Evolutionary conservation across 139 green algal species (phyloP).

Genomic region (Nannochloris sp.): DNA sequence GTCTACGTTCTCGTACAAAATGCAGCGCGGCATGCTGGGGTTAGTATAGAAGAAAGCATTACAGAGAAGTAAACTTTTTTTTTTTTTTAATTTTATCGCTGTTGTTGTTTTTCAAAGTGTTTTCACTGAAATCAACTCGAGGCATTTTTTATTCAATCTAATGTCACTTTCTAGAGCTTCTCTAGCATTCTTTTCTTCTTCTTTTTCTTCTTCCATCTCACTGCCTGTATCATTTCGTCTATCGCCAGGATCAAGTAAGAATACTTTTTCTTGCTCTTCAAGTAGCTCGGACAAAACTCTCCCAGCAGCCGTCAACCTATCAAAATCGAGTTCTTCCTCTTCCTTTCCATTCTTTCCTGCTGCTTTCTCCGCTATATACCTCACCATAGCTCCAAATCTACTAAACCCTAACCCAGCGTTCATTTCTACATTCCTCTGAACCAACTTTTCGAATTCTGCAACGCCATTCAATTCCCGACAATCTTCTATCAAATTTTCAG

Average conservation of each 20-base stretch:
- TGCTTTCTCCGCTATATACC: not conserved
- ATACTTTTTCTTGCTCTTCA: not conserved
- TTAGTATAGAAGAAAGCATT: constrained; percentile 70
- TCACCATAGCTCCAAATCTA: constrained; percentile 30
- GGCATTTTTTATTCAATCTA: not conserved
- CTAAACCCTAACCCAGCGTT: constrained; percentile 48
- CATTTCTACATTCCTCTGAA: constrained; percentile 55
- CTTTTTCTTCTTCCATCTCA: not conserved
- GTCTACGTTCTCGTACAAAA: constrained; percentile 51
- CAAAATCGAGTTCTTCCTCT: not conserved
- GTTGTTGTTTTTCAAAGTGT: too few relatives aligned
- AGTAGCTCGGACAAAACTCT: not conserved
- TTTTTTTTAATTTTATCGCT: too few relatives aligned
- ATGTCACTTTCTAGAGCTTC: not conserved
- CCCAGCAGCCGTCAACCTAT: not conserved
- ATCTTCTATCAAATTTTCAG: constrained; percentile 52
- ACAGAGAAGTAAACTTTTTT: constrained; percentile 45
- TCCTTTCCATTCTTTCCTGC: not conserved
- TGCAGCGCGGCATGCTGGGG: constrained; percentile 71
- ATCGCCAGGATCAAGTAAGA: not conserved
- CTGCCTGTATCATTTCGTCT: not conserved
- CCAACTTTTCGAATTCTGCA: constrained; percentile 63
- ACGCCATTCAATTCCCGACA: constrained; percentile 30
- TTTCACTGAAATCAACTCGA: not conserved
- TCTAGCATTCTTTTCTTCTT: not conserved